Base-by-base conservation (phyloP, 108 stramenopile species). In the Nitzschia putrida region DNA sequence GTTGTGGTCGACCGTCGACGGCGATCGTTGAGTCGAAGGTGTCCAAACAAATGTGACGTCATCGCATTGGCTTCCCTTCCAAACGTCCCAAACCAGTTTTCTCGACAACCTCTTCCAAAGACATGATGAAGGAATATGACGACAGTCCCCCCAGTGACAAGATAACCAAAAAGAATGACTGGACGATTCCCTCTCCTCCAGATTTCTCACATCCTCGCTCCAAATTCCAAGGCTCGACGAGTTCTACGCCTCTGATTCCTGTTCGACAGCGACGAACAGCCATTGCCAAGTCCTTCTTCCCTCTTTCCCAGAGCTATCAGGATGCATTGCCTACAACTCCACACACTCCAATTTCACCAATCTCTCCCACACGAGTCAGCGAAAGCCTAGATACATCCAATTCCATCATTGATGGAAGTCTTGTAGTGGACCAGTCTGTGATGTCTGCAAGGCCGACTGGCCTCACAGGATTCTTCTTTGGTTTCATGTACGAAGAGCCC, bases 401-500 rank as follows among this genome's bases (percentile, higher is more conserved):
- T 34, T 34, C 29, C 4, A 34, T 34, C 29, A 34, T 34, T 34
- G 29, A 34, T 34, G 29, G 29, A 34, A 34, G 29, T 34, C 29
- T 34, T 34, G 29, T 4, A 34, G 4, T 34, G 29, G 29, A 34
- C 4, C 29, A 34, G 4, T 34, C 29, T 3, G 4, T 34, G 1
- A 34, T 34, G 29, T 34, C 41, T 7, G 7, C 20, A 34, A 45
- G 56, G 0, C 74, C 74, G 8, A 61, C 45, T 23, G 74, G 74
- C 6, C 41, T 59, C 22, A 41, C 74, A 11, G 68, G 61, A 18
- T 75, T 73, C 61, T 72, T 84, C 50, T 77, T 84, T 56, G 83
- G 83, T 20, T 82, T 82, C 68, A 79, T 82, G 81, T 82, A 77
- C 58, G 81, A 85, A 72, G 78, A 82, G 29, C 59, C 63, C 38